A percentile compares a stretch with the other conserved stretches of the same genome.
Conservation (phyloP, 805 yeast genomes). For the Candida hispaniensis region DNA sequence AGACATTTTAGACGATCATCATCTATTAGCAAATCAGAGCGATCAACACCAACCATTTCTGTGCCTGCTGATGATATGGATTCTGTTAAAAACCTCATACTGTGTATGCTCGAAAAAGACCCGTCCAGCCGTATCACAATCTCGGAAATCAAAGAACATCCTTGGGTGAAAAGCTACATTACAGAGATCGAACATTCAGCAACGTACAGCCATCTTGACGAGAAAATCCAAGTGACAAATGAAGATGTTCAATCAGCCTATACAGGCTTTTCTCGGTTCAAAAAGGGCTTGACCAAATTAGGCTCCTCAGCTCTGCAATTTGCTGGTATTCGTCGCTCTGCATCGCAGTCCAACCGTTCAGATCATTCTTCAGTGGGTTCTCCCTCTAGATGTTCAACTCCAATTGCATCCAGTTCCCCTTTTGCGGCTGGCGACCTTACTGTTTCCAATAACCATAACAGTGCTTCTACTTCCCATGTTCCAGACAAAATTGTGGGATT, state of each 20-base stretch:
- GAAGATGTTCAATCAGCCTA: slow-evolving; percentile 72
- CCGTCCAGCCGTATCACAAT: slow-evolving; percentile 60
- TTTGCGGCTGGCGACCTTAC: not conserved
- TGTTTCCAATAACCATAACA: not conserved
- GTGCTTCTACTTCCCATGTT: slow-evolving; percentile 3
- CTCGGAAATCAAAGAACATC: slow-evolving; percentile 62
- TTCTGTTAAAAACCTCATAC: slow-evolving; percentile 44
- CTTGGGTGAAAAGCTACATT: slow-evolving; percentile 46
- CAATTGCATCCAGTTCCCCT: slow-evolving; percentile 7
- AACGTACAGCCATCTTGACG: slow-evolving; percentile 27
- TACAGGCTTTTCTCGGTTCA: slow-evolving; percentile 59
- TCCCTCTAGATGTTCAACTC: slow-evolving; percentile 12
- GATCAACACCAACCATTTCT: no score
- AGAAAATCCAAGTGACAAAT: slow-evolving; percentile 47
- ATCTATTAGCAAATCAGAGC: no score
- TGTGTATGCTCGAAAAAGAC: slow-evolving; percentile 54
- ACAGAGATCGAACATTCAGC: slow-evolving; percentile 23
- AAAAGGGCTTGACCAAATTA: slow-evolving; percentile 36
- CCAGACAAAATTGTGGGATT: slow-evolving; percentile 1
- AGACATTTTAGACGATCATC: no score
- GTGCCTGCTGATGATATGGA: slow-evolving; percentile 22
- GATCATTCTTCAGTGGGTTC: no score
- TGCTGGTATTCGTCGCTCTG: slow-evolving; percentile 24
- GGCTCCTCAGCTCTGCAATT: slow-evolving; percentile 25
- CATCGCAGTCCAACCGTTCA: slow-evolving; percentile 1